Percentiles rank a stretch among this genome's conserved stretches.
These are phyloP conservation scores for Backusella luteola DNA, from an alignment of 192 early-diverging fungal species.

Conservation along the genomic window DNA sequence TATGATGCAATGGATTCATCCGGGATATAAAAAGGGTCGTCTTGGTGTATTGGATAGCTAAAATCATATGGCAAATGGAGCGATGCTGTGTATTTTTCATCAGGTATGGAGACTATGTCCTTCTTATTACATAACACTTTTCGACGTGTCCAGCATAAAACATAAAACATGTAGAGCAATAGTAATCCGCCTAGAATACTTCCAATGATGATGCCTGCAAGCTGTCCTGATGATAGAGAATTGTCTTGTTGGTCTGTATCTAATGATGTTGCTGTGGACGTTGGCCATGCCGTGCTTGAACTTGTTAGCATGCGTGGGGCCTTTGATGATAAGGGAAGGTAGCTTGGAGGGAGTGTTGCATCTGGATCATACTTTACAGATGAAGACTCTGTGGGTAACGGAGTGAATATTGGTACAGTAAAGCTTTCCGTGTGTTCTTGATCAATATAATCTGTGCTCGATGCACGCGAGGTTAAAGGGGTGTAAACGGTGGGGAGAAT, in stretches of 20 bases:
- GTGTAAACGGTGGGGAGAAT: not conserved
- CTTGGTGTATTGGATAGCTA: not conserved
- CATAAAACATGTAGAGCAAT: not conserved
- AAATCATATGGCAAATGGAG: not conserved
- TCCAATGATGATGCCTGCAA: not conserved
- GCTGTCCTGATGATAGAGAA: not conserved
- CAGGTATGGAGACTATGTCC: not conserved
- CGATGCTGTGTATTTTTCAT: not conserved
- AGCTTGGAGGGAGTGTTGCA: not conserved
- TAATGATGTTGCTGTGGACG: not conserved
- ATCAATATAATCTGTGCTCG: not conserved
- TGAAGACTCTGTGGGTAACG: not conserved
- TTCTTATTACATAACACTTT: not conserved
- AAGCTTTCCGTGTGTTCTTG: not conserved
- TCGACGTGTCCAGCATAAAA: not conserved
- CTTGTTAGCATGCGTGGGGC: not conserved
- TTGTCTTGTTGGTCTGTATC: not conserved
- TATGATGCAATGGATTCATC: not conserved
- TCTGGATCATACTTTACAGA: not conserved
- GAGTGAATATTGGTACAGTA: not conserved
- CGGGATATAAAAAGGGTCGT: not conserved
- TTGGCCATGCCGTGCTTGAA: not conserved
- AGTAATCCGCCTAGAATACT: not conserved
- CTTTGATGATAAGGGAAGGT: not conserved
- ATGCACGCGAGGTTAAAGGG: not conserved